Evolutionary conservation across 768 basidiomycete genomes (phyloP), one percentile per base, ranked within the genome.

Genomic region (Antrodiella citrinella): DNA sequence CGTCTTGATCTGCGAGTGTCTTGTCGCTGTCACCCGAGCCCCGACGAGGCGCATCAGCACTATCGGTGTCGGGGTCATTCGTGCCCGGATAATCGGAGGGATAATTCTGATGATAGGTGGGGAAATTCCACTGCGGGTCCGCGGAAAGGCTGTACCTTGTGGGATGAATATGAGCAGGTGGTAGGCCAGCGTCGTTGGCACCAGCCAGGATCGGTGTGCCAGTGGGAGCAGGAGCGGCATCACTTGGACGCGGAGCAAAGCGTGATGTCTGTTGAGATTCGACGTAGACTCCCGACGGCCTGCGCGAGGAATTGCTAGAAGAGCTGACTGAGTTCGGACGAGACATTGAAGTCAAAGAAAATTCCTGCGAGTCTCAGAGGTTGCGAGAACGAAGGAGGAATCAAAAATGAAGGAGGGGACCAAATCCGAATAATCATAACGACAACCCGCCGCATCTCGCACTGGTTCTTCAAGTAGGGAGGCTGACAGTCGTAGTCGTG

Each of bases 11-110:
- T 3, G 55, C 55, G 21, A 76, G 58, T 1, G 77, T 78, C 5
- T 57, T 57, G 49, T 66, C 68, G 52, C 68, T 74, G 25, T 65
- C 67, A 20, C 51, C 62, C 47, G 71, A 74, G 5, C 60, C 63
- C 46, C 64, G 68, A 2, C 54, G 63, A 35, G 30, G 30, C 30
- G 30, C 30, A 35, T 35, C 15, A 7, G 30, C 7, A 35, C 7
- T 35, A 35, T 35, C 30, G 45, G 42, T 53, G 45, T 7, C 19
- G 5, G 22, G 45, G 24, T 9, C 13, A 4, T 23, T 9, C 7
- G 9, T 10, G 9, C 9, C 18, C 9, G 38, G 20, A 20, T n/a
- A 10, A 20, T 26, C 23, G 23, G 26, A 5, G 35, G 19, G 20
- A 30, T 23, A 15, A 35, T 18, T 25, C 3, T 54, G 30, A 19